Evolutionary conservation across 2,329 filamentous ascomycete genomes (phyloP), one percentile per base, ranked within the genome.

Genomic region (Clonostachys rosea): DNA sequence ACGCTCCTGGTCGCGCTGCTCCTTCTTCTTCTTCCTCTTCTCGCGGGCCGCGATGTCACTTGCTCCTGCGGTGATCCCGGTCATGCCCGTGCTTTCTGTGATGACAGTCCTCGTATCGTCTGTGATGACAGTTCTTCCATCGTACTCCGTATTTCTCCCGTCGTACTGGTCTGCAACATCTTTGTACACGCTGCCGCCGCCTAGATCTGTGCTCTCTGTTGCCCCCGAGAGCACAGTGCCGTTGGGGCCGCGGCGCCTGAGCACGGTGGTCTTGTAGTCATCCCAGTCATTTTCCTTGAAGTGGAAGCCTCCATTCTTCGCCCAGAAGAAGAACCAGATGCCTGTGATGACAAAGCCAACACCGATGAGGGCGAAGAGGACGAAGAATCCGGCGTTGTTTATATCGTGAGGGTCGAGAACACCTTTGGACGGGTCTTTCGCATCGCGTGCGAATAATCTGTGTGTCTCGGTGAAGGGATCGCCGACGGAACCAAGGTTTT

Each of bases 271-370:
- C 66, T 97, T 97, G 81, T 99, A 99, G 61, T 99, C 94, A 6
- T 97, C 92, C 92, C 94, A 99, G 68, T 99, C 94, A 35, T 82
- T 76, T 52, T 95, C 73, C 42, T 79, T 79, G 76, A 91, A 97
- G 53, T 87, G 74, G 72, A 97, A 96, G 13, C 94, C 94, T 51
- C 94, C 94, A 58, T 97, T 96, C 70, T 88, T 92, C 48, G 92
- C 92, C 87, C 89, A 95, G 78, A 95, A 95, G 79, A 99, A 97
- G 78, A 99, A 96, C 91, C 94, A 99, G 61, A 97, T 90, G 20
- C 78, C 81, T 0, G 75, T 79, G 5, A 88, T 49, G 20, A 94
- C 87, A 61, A 97, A 87, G 34, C 71, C 81, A 1, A 84, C 83
- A 34, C 89, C 90, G 45, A 97, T 82, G 16, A 96, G 65, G 11